Evolutionary conservation across 2,329 filamentous ascomycete genomes (phyloP), one percentile per base, ranked within the genome.

Genomic region (Fusarium mexicanum): DNA sequence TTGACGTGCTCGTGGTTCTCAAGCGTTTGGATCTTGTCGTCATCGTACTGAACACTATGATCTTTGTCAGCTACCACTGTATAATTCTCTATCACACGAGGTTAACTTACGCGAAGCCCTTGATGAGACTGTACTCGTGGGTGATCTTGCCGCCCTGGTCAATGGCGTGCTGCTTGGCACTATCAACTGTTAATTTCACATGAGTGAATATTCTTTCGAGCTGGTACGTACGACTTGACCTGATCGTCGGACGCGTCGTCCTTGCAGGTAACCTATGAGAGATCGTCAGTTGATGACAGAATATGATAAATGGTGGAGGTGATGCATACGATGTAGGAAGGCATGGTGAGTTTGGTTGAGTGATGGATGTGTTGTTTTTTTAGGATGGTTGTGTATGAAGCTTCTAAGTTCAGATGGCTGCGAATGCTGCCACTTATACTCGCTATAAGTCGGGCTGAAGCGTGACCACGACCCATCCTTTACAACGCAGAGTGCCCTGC

Each of bases 121-220:
- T 97, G 88, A 98, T 95, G 78, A 98, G 85, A 70, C 85, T 92
- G 87, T 94, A 98, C 82, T 96, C 93, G 78, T 96, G 91, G 63
- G 86, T 90, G 85, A 98, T 96, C 83, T 90, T 91, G 81, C 95
- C 96, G 80, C 96, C 96, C 81, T 96, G 90, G 47, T 92, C 88
- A 69, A 82, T 85, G 77, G 91, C 93, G 67, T 91, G 85, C 82
- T 95, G 85, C 91, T 97, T 97, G 70, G 93, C 92, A 60, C 93
- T 95, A 78, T 75, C 22, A n/a, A 35, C 14, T 41, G 41, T 59
- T 29, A 54, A 47, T 37, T 37, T 50, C 20, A 43, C 20, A 31
- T 26, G 3, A 63, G 44, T 26, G 26, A 37, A 17, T 61, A 33
- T 26, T 48, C 16, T 66, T 26, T 50, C 24, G 29, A n/a, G 24